Evolutionary conservation across 2,329 filamentous ascomycete genomes (phyloP), one percentile per base, ranked within the genome.

Genomic region (Verticillium tricorpus): DNA sequence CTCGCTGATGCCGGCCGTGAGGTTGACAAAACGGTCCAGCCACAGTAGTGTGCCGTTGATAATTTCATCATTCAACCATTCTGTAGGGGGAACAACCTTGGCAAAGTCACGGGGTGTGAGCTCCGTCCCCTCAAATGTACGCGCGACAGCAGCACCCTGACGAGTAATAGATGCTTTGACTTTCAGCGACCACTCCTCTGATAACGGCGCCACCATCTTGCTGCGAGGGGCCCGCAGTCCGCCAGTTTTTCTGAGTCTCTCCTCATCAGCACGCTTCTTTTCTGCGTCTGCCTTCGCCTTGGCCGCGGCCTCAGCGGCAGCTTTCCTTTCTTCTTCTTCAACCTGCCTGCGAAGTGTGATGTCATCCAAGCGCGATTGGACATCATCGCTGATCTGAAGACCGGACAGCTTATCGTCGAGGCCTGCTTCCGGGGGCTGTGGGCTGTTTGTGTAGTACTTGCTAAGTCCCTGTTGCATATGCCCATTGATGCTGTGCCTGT

Each of bases 31-130:
- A 17, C 80, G 77, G 57, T 87, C 85, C 15, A 92, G 76, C 69
- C 85, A 83, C 32, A 81, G 74, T 31, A 92, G 79, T 57, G 85
- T 85, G 15, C 85, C 84, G 67, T 92, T 91, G 67, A 94, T 85
- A 58, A 90, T 85, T 67, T 91, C 88, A 71, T 93, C 91, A 65
- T 93, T 93, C 7, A 94, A 81, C 90, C 90, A 94, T 32, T 79
- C 79, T 0, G 74, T 79, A 9, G 77, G 72, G 19, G 78, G 77
- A 17, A 89, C 78, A 8, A 93, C 74, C 56, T 82, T 88, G n/a
- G 75, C 77, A 67, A 92, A 88, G 69, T 91, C 89, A 59, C 85
- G 83, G 2, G 77, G 71, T 1, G 70, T 77, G 25, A 69, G 62
- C 2, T 63, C 57, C 2, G 63, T 62, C 12, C 62, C 62, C 7